Conservation (phyloP, 2,329 filamentous ascomycete genomes). For the Coleophoma cylindrospora region DNA sequence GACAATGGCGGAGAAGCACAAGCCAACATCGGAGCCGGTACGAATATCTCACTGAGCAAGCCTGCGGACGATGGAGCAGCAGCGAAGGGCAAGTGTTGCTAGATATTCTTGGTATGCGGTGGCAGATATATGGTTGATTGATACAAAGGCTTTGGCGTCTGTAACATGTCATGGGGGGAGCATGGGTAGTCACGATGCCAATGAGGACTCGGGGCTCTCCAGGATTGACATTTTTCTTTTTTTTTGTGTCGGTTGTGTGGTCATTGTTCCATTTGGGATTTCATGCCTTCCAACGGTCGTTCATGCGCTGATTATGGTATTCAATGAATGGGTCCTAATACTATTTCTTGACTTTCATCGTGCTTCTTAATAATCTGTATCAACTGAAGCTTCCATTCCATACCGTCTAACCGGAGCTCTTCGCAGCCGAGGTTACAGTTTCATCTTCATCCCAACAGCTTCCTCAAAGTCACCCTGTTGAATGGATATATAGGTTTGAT, state of each 20-base stretch:
- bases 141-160: conserved; percentile 23
- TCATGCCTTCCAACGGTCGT: conserved; percentile 5
- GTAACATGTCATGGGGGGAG: conserved; percentile 22
- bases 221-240: conserved; percentile 3
- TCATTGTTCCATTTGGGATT: conserved; percentile 3
- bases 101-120: conserved; percentile 26
- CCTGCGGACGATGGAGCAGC: conserved; percentile 69
- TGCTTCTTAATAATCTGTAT: too few species aligned
- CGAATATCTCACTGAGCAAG: conserved; percentile 83
- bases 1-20: conserved; percentile 81
- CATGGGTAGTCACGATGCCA: conserved; percentile 16
- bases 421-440: too few species aligned
- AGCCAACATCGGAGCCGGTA: conserved; percentile 73
- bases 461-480: too few species aligned
- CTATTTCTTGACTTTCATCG: neutral
- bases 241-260: conserved; percentile 3
- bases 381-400: too few species aligned
- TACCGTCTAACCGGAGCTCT: too few species aligned
- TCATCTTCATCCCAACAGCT: too few species aligned
- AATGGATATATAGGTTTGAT: too few species aligned
- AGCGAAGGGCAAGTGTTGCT: conserved; percentile 82
- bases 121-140: conserved; percentile 20
- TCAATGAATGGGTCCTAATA: conserved; percentile 9
- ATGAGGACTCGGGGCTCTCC: conserved; percentile 9
- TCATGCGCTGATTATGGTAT: conserved; percentile 4